Base-by-base conservation (phyloP, 2,329 filamentous ascomycete genomes). In the Zarea fungicola region DNA sequence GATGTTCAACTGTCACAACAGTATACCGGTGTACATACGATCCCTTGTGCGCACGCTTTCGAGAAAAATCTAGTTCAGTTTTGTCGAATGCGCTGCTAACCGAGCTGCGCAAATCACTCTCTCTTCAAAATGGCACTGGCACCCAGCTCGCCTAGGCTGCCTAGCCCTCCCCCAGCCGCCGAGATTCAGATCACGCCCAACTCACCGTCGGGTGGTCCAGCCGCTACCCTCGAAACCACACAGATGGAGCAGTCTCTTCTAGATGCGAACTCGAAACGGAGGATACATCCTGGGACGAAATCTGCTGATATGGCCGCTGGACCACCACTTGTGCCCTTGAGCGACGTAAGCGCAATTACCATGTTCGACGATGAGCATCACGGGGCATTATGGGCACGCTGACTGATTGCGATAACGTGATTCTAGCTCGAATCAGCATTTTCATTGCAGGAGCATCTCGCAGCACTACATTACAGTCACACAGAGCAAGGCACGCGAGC, bases 371-470 rank as follows among this genome's bases (percentile, higher is more conserved):
- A n/a, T n/a, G n/a, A n/a, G n/a, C n/a, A n/a, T n/a, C n/a, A n/a
- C n/a, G n/a, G n/a, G n/a, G n/a, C n/a, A n/a, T n/a, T n/a, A n/a
- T n/a, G n/a, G n/a, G n/a, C n/a, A n/a, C n/a, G n/a, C n/a, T n/a
- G n/a, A n/a, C n/a, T n/a, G n/a, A n/a, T n/a, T n/a, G n/a, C n/a
- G 41, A 56, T 59, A 48, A 56, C 54, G 42, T 34, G 28, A 41
- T 36, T 48, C 65, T n/a, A 96, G 88, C 89, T 99, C 57, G 91
- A 99, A 64, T 97, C 92, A 19, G 88, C 93, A 37, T 99, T 97
- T 65, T 93, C 96, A 67, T 81, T 97, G 16, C 95, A 96, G 68
- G 93, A 99, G 70, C 92, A 99, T 63, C 84, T 99, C 48, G 92
- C 95, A 66, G 89, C 93, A 29, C 80, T 96, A 14, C 89, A 97